Evolutionary conservation across 1,139 yeast genomes (phyloP).

Genomic region (Taiozyma onychis): DNA sequence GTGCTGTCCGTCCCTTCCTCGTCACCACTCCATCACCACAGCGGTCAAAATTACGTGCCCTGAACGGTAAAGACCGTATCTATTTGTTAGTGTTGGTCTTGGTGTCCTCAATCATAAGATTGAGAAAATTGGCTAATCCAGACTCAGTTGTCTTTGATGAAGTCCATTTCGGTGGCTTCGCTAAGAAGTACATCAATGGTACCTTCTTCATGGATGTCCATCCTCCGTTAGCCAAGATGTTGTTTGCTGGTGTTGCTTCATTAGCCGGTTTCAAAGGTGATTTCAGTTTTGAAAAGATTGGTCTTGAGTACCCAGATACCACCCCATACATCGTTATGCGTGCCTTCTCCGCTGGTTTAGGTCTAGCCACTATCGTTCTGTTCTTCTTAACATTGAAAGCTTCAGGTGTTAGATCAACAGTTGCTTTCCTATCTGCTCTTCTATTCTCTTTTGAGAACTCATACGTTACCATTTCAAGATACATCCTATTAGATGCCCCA

Average conservation of each 20-base stretch:
- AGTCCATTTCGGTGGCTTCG: constrained; percentile 78
- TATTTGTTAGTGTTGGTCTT: constrained; percentile 45
- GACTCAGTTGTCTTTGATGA: constrained; percentile 90
- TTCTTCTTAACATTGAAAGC: constrained; percentile 77
- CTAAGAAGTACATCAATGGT: constrained; percentile 67
- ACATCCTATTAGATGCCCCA: constrained; percentile 87
- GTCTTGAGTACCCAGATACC: constrained; percentile 50
- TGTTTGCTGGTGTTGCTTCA: constrained; percentile 71
- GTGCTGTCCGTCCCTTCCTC: constrained; percentile 34
- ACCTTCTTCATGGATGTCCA: constrained; percentile 86
- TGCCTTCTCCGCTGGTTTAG: constrained; percentile 75
- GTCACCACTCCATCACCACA: constrained; percentile 39
- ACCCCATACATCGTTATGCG: constrained; percentile 84
- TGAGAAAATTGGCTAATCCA: constrained; percentile 60
- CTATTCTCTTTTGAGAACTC: constrained; percentile 81
- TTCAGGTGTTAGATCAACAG: constrained; percentile 78
- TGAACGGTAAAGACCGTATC: constrained; percentile 31
- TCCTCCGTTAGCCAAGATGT: constrained; percentile 89
- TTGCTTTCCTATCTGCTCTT: constrained; percentile 62
- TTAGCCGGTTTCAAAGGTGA: constrained; percentile 76
- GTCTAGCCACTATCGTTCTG: constrained; percentile 73
- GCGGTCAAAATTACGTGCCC: constrained; percentile 33
- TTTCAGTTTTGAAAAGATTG: constrained; percentile 68
- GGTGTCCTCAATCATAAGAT: constrained; percentile 52
- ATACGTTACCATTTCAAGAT: constrained; percentile 82